Evolutionary conservation across 148 eudicot genomes (phyloP), one percentile per base, ranked within the genome.

Genomic region (Vaccinium myrtillus): DNA sequence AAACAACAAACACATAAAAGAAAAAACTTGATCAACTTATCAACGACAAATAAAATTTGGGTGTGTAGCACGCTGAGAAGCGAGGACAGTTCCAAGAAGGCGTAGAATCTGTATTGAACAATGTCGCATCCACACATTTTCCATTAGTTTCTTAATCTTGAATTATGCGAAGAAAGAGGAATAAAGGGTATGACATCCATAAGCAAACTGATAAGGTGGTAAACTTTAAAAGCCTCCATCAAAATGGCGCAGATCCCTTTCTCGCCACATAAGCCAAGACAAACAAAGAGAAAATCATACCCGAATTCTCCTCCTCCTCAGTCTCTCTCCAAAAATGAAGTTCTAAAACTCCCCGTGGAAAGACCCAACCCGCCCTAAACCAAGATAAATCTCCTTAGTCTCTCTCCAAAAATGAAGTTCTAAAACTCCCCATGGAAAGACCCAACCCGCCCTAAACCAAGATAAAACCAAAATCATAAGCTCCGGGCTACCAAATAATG

Each of bases 221-320:
- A 63, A 63, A 63, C 12, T 63, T 63, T n/a, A 63, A 63, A 58
- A 63, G 70, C 10, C 70, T 63, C 70, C 70, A 63, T 63, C 70
- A 23, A 23, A 58, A 63, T 23, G 30, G 70, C 13, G 0, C 30
- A 4, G 70, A 63, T 15, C 23, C 27, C 30, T 63, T 63, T 63
- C 23, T 8, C 1, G 70, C 70, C 30, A 63, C n/a, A 23, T 23
- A 63, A 63, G 70, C 30, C 70, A 63, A 4, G 10, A n/a, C 23
- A 61, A 61, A 18, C 67, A 61, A 61, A 61, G 67, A 21, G 55
- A 43, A 13, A 61, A 61, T 61, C 67, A 19, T 61, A 21, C 14
- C 70, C 70, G n/a, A 63, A 63, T 10, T 63, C 70, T 63, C 23
- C 70, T 63, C 70, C 32, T 65, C 23, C 70, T 23, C 71, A n/a